Conservation (phyloP, 2,329 filamentous ascomycete genomes). For the Diaporthe ilicicola region DNA sequence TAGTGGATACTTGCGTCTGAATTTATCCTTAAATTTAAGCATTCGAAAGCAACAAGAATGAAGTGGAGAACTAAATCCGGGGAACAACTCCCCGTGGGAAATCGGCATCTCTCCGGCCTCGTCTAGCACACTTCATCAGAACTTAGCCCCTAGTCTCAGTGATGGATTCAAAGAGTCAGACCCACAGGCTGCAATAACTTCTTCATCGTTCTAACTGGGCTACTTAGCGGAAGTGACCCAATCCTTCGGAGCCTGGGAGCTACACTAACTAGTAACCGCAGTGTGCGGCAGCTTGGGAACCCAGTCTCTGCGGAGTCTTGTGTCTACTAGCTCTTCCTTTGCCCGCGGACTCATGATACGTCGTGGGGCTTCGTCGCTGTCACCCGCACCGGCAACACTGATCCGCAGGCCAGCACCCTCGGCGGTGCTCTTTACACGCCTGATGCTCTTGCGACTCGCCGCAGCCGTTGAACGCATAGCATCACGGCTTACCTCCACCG, state of each 20-base stretch:
- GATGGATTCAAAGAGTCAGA: background rate
- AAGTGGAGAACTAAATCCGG: background rate
- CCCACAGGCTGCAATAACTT: slow-evolving; percentile 31
- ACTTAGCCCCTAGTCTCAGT: background rate
- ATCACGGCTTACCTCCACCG: background rate
- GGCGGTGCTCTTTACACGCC: background rate
- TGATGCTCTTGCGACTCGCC: background rate
- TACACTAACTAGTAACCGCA: background rate
- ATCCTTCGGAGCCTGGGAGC: background rate
- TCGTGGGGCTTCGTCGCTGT: background rate
- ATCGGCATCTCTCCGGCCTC: background rate
- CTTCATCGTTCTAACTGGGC: slow-evolving; percentile 16
- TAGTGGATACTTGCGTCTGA: background rate
- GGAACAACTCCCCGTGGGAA: background rate
- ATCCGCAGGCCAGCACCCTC: background rate
- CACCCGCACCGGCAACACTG: background rate
- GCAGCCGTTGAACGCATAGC: background rate
- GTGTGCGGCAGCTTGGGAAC: background rate
- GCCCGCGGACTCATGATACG: background rate
- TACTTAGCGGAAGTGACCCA: slow-evolving; percentile 3
- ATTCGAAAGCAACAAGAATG: background rate
- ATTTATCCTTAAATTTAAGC: background rate
- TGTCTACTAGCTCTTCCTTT: background rate
- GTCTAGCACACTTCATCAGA: too few species aligned
- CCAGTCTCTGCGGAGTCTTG: background rate